Evolutionary conservation across 2,329 filamentous ascomycete genomes (phyloP), one percentile per base, ranked within the genome.

Genomic region (Penicillium sp.): DNA sequence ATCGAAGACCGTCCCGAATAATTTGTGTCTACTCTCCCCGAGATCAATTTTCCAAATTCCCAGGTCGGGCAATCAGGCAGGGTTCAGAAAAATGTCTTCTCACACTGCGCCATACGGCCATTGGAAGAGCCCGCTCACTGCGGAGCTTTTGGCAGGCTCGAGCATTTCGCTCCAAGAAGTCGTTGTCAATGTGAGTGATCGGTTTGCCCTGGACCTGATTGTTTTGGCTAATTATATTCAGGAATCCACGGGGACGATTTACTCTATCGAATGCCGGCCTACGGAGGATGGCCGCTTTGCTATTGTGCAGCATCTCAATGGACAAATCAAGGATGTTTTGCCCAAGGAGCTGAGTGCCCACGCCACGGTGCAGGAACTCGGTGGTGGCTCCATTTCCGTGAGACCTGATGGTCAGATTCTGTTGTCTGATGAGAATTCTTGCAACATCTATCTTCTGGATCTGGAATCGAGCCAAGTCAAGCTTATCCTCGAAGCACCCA

Each of bases 351-450:
- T 76, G 56, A 77, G 71, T 52, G 77, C 73, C 4, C 64, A 69
- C 40, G 79, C 76, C 24, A 69, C 63, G 1, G 75, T 82, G 14
- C 80, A 83, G 53, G 79, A 80, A 54, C 81, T 82, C 46, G 80
- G 80, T 1, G 80, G 79, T 10, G 73, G 73, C 3, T 66, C 77
- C 0, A 76, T 76, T 44, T 71, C 70, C 2, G 61, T 78, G 35
- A 58, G 56, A 5, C 56, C 74, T 1, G 60, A 76, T 46, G 73
- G 71, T 3, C 48, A 58, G 25, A 66, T 82, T 44, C 66, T 81
- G 35, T 80, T 82, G 55, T 74, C 74, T 10, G 74, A 80, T 48
- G 63, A 65, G 22, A 60, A 65, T 13, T 73, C 75, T 24, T 69
- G 74, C 43, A 71, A 74, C 0, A 69, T 81, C 14, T 73, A 74